Base-by-base conservation (phyloP, 495 filamentous ascomycete species). In the Podospora comata region DNA sequence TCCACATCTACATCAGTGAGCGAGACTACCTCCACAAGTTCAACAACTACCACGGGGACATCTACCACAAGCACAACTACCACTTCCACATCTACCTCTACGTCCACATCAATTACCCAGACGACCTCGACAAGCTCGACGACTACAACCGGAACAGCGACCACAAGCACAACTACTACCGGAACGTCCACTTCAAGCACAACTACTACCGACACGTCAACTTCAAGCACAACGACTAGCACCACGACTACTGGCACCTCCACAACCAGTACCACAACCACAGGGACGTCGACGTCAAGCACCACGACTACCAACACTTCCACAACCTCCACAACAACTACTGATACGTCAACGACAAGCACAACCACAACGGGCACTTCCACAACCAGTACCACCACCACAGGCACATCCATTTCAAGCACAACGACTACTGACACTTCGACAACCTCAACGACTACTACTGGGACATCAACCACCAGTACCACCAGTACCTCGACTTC, bases 221-320 rank as follows among this genome's bases (percentile, higher is more conserved):
- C n/a, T n/a, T n/a, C n/a, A n/a, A n/a, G 20, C 20, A 23, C 20
- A 23, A 20, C 55, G 3, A 58, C 55, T 4, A 58, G 30, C 34
- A 63, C 61, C 6, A 63, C 61, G 4, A 19, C 61, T 1, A 63
- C 61, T 13, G 61, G 15, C 18, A 23, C 6, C 16, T 18, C 28
- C 9, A 63, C 61, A 19, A 63, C 61, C 60, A 62, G 60, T 30
- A 63, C 60, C 7, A 63, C 60, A 5, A 39, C 60, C 15, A 63
- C 61, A 23, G 59, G 23, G 16, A 63, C 32, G 11, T 39, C 28
- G 0, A 63, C 61, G 1, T 58, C 55, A 18, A 58, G n/a, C 6
- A 58, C n/a, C 5, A 58, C 55, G 15, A 58, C 55, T 20, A 58
- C 9, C 4, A 19, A 3, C 55, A 58, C 55, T 4, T 15, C n/a